Percentiles rank a stretch among this genome's conserved stretches.
These are phyloP conservation scores for Cucurbita argyrosperma DNA, from an alignment of 306 rosid species.

Conservation along the genomic window DNA sequence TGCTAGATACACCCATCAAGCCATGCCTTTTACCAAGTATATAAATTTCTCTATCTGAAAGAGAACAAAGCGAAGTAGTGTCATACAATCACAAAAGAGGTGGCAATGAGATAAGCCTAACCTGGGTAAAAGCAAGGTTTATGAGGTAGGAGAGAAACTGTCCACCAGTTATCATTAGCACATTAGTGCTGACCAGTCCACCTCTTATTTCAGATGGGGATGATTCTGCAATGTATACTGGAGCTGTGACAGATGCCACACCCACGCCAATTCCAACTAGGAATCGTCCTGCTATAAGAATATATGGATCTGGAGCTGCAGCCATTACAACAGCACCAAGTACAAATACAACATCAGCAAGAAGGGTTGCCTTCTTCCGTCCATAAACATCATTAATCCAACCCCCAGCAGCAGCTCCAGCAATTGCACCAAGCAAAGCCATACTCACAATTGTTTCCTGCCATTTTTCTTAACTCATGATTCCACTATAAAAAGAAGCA, in stretches of 20 bases:
- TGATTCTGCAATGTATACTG: conserved; percentile 81
- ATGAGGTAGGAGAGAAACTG: conserved; percentile 66
- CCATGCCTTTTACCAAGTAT: neutral
- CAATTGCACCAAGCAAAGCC: conserved; percentile 76
- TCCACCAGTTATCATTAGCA: conserved; percentile 75
- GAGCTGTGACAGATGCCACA: conserved; percentile 75
- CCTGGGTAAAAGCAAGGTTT: conserved; percentile 65
- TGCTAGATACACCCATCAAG: neutral
- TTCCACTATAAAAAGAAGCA: neutral
- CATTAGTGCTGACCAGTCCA: conserved; percentile 59
- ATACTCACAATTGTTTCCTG: conserved; percentile 91
- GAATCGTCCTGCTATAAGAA: conserved; percentile 65
- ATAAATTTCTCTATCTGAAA: neutral
- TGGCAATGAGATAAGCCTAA: conserved; percentile 21
- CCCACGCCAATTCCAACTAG: conserved; percentile 69
- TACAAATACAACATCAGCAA: conserved; percentile 55
- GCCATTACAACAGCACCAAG: conserved; percentile 63
- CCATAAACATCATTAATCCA: conserved; percentile 72
- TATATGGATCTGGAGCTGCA: conserved; percentile 46
- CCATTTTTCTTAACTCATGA: neutral
- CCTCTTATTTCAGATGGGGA: conserved; percentile 90
- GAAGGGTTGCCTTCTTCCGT: conserved; percentile 60
- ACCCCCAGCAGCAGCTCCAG: conserved; percentile 79
- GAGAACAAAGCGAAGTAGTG: neutral
- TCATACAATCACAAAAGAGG: neutral